A percentile compares a stretch with the other conserved stretches of the same genome.
phyloP scores from a whole-genome alignment of 768 basidiomycete species.

The Tulasnella sp. region DNA sequence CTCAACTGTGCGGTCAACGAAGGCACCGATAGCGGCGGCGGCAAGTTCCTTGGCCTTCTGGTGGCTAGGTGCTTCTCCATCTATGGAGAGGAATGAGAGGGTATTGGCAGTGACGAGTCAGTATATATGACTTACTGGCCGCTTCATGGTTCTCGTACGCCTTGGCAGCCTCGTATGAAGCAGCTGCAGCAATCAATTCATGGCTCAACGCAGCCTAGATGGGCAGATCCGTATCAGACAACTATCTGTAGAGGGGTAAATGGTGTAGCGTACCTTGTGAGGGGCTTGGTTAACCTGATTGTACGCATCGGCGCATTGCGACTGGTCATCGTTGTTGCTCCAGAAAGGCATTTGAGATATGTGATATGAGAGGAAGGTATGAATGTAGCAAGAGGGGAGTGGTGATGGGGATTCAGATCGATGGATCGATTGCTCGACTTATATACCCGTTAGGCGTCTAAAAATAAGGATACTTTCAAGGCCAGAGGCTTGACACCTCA shows the following conservation, averaged over 20 bases:
- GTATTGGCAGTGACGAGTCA: background rate
- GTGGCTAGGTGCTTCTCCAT: conserved; percentile 6
- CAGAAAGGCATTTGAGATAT: background rate
- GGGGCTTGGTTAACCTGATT: conserved; percentile 2
- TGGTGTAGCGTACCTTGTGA: background rate
- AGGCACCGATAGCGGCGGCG: conserved; percentile 10
- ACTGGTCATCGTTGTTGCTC: conserved; percentile 2
- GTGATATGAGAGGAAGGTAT: background rate
- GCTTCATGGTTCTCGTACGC: conserved; percentile 15
- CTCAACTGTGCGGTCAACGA: conserved; percentile 16
- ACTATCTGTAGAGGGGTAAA: background rate
- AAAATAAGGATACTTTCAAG: no score
- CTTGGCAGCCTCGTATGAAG: conserved; percentile 17
- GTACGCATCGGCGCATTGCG: background rate
- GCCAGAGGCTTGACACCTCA: no score
- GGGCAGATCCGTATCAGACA: background rate
- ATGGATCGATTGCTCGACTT: no score
- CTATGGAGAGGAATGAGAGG: background rate
- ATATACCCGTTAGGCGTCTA: no score
- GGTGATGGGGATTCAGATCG: no score
- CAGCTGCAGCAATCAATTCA: conserved; percentile 16
- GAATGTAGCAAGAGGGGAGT: no score
- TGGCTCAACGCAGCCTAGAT: conserved; percentile 12
- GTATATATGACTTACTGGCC: background rate
- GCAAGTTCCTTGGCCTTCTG: conserved; percentile 11